Percentiles rank a stretch among this genome's conserved stretches.
Conservation (phyloP, 768 basidiomycete species). For the Pilatotrama ljubarskyi region DNA sequence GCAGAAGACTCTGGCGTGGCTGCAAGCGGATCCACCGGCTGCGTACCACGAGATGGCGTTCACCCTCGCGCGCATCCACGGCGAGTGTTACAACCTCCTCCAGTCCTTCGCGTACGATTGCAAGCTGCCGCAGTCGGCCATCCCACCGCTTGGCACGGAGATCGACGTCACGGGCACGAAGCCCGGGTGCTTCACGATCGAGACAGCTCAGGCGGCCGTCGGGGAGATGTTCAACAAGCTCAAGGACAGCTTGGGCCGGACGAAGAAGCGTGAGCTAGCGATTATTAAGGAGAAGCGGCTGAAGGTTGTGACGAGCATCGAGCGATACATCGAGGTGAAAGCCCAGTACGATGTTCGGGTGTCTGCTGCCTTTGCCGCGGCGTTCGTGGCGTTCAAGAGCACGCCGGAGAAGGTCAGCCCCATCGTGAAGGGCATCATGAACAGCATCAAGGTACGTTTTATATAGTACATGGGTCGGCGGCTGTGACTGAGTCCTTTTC, state of each 20-base stretch:
- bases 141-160: conserved; percentile 76
- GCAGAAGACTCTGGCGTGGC: conserved; percentile 63
- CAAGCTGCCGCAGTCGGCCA: conserved; percentile 77
- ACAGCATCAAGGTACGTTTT: conserved; percentile 85
- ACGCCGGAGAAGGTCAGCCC: conserved; percentile 95
- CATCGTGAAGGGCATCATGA: conserved; percentile 96
- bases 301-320: conserved; percentile 68
- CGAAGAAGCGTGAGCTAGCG: conserved; percentile 76
- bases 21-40: conserved; percentile 72
- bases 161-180: conserved; percentile 73
- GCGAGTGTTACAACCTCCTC: conserved; percentile 79
- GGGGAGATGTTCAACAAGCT: conserved; percentile 70
- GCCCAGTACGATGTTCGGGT: conserved; percentile 84
- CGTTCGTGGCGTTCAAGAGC: conserved; percentile 82
- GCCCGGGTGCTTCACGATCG: conserved; percentile 72
- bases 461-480: too few species aligned
- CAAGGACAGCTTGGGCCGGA: conserved; percentile 71
- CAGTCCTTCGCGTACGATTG: conserved; percentile 83
- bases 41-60: conserved; percentile 92
- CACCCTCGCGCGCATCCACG: conserved; percentile 74
- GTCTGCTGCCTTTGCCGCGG: conserved; percentile 86
- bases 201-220: conserved; percentile 71
- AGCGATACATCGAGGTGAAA: conserved; percentile 81
- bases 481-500: neutral
- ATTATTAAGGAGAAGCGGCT: conserved; percentile 74